phyloP scores from a whole-genome alignment of 169 alveolate genomes.

The Babesia sp. region DNA sequence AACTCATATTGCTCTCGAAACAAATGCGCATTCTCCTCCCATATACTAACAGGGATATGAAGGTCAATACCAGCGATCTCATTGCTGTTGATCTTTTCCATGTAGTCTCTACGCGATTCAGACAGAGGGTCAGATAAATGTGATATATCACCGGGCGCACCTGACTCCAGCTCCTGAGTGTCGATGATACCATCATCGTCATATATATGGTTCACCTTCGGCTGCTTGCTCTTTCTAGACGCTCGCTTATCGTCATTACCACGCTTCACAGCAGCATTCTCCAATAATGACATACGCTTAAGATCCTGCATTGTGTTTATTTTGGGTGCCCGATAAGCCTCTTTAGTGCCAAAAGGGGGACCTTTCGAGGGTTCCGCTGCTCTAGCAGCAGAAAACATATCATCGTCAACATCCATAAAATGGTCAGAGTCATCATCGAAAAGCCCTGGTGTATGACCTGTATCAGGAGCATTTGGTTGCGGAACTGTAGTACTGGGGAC shows the following conservation, averaged over 20 bases:
- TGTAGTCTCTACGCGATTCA: slow-evolving; percentile 26
- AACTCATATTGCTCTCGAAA: slow-evolving; percentile 35
- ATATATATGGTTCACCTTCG: not conserved
- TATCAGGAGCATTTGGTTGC: not conserved
- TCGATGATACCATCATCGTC: slow-evolving; percentile 2
- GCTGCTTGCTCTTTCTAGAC: not conserved
- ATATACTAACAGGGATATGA: slow-evolving; percentile 18
- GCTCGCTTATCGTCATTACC: not conserved
- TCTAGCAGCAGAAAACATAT: not conserved
- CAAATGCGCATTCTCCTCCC: slow-evolving; percentile 13
- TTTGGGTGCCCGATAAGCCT: not conserved
- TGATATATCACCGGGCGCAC: slow-evolving; percentile 37
- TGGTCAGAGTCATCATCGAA: not conserved
- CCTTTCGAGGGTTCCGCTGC: not conserved
- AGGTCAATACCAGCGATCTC: slow-evolving; percentile 36
- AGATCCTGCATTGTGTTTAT: slow-evolving; percentile 1
- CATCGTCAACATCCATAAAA: not conserved
- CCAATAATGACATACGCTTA: not conserved
- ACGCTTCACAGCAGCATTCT: not conserved
- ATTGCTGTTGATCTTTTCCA: slow-evolving; percentile 34
- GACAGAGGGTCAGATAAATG: slow-evolving; percentile 41
- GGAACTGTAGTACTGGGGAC: not conserved
- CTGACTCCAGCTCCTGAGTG: slow-evolving; percentile 4
- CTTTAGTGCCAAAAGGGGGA: not conserved
- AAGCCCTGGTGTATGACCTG: not conserved